Evolutionary conservation across 2,329 filamentous ascomycete genomes (phyloP).

Genomic region (Xylaria multiplex): DNA sequence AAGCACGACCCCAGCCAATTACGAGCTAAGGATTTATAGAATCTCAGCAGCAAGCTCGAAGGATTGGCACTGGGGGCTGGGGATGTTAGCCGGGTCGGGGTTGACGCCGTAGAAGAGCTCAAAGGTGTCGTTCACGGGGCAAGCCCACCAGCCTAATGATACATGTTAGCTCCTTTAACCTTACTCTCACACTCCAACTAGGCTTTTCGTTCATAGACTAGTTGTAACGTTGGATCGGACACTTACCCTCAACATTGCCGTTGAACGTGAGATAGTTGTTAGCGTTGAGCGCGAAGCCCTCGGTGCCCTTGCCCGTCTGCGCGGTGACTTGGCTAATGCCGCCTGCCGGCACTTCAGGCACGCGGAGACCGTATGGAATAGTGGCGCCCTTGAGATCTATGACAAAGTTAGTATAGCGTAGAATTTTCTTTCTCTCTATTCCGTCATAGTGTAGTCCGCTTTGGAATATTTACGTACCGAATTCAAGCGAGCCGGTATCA

Average conservation of each 20-base stretch:
- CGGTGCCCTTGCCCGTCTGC: constrained; percentile 26
- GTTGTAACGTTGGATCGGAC: no score
- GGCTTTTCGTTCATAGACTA: not conserved
- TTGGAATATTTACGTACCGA: constrained; percentile 33
- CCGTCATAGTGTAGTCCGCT: no score
- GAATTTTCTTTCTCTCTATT: not conserved
- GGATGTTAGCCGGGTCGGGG: constrained; percentile 25
- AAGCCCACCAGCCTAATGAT: constrained; percentile 41
- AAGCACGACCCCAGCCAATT: not conserved
- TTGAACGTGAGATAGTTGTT: constrained; percentile 33
- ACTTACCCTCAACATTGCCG: constrained; percentile 29
- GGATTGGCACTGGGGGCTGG: constrained; percentile 19
- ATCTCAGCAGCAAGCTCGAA: constrained; percentile 19
- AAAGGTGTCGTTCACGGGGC: constrained; percentile 37
- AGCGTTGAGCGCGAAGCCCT: constrained; percentile 35
- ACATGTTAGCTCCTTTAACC: not conserved
- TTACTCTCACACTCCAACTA: not conserved
- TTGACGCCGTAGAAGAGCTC: constrained; percentile 39
- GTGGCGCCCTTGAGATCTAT: constrained; percentile 23
- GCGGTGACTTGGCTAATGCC: constrained; percentile 34
- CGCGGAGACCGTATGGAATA: constrained; percentile 26
- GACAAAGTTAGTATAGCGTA: not conserved
- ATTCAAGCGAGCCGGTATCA: constrained; percentile 32
- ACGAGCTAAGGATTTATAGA: constrained; percentile 1
- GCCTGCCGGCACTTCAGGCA: constrained; percentile 35